Evolutionary conservation across 1,284 basidiomycete species (phyloP), one percentile per base, ranked within the genome.

Genomic region (Cryptococcus deneoformans): DNA sequence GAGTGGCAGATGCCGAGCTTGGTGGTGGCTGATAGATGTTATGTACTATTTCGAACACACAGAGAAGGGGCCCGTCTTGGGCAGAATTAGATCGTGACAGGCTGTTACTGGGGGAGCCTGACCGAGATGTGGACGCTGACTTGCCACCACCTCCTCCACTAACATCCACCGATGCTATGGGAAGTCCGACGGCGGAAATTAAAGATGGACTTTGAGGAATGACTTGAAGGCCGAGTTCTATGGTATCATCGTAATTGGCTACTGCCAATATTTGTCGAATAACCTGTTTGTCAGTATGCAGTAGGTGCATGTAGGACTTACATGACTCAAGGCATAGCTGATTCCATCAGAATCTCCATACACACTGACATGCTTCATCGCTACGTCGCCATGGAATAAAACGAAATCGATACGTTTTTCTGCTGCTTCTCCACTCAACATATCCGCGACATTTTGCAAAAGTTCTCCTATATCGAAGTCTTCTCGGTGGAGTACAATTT

Each of bases 151-250:
- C 48, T 47, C 57, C 44, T 40, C 34, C 36, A 35, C 60, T 56
- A 7, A 70, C 46, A 45, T 69, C 65, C 14, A 62, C 60, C 2
- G 63, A 63, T 6, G 67, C 57, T 11, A 70, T 52, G 1, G 74
- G 67, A 10, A 68, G 56, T n/a, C 70, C 65, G 2, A 71, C 56
- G 1, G 65, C 58, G 5, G 72, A 68, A 9, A 67, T 70, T 54
- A 63, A 51, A 0, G 71, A 71, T 0, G 71, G 71, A 0, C 69
- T 72, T 52, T 72, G 76, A 2, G 78, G 73, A 2, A 82, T 80
- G 53, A 92, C 80, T 63, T 86, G 85, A n/a, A 96, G 82, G 5
- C 92, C 91, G 50, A 96, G 78, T 69, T 95, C 92, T 52, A 97
- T 83, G n/a, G 88, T 87, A 68, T 94, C 92, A 5, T 89, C 89